Evolutionary conservation across 2,329 filamentous ascomycete genomes (phyloP).

Genomic region (Colletotrichum liaoningense): DNA sequence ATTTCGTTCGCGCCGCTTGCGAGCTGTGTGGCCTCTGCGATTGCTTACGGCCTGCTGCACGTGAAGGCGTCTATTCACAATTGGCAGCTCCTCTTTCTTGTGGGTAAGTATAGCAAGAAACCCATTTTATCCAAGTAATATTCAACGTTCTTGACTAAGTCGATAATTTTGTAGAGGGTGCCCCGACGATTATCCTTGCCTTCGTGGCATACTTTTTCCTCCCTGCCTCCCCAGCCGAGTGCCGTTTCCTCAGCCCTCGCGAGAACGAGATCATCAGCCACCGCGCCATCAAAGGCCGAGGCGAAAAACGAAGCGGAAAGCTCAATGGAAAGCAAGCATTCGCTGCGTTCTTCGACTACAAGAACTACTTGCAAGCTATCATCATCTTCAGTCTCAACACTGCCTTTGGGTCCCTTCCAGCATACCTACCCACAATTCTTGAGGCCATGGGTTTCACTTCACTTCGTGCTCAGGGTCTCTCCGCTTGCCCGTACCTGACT

Average conservation of each 20-base stretch:
- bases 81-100: constrained; percentile 75
- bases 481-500: constrained; percentile 77
- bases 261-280: constrained; percentile 68
- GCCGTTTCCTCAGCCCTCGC: constrained; percentile 65
- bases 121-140: background rate
- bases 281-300: constrained; percentile 57
- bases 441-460: constrained; percentile 75
- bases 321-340: constrained; percentile 59
- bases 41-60: constrained; percentile 74
- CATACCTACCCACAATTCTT: constrained; percentile 73
- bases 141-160: background rate
- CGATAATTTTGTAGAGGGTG: constrained; percentile 54
- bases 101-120: constrained; percentile 48
- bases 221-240: constrained; percentile 63
- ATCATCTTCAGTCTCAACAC: constrained; percentile 56
- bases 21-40: constrained; percentile 74
- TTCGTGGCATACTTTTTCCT: constrained; percentile 65
- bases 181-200: constrained; percentile 67
- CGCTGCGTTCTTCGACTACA: constrained; percentile 57
- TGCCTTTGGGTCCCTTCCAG: constrained; percentile 57
- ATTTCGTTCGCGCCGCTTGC: constrained; percentile 76
- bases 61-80: constrained; percentile 65
- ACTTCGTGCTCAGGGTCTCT: constrained; percentile 77
- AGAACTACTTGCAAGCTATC: constrained; percentile 60
- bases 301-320: constrained; percentile 58